Evolutionary conservation across 768 basidiomycete species (phyloP).

Genomic region (Boletus barrowsii): DNA sequence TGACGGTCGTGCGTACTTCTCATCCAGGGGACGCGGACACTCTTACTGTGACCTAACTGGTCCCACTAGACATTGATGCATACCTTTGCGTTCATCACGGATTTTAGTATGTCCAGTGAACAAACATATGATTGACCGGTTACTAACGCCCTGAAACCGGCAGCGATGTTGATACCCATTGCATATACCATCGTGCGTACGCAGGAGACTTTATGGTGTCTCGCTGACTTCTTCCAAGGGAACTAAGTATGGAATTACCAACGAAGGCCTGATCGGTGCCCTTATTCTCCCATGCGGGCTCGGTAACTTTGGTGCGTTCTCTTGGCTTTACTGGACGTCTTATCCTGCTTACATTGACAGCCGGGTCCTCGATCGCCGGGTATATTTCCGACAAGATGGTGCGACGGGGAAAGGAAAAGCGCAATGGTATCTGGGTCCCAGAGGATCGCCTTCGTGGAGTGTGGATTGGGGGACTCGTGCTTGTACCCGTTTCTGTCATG

Average conservation of each 20-base stretch:
- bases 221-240: slow-evolving; percentile 40
- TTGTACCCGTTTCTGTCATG: slow-evolving; percentile 54
- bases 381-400: slow-evolving; percentile 55
- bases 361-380: slow-evolving; percentile 60
- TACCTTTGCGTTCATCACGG: too few relatives aligned
- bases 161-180: too few relatives aligned
- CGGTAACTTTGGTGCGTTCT: slow-evolving; percentile 22
- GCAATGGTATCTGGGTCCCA: slow-evolving; percentile 60
- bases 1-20: too few relatives aligned
- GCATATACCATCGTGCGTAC: too few relatives aligned
- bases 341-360: slow-evolving; percentile 29
- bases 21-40: too few relatives aligned
- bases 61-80: too few relatives aligned
- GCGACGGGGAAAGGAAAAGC: slow-evolving; percentile 42
- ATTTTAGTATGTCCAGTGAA: too few relatives aligned
- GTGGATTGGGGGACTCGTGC: slow-evolving; percentile 41
- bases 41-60: too few relatives aligned
- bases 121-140: too few relatives aligned
- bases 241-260: slow-evolving; percentile 25
- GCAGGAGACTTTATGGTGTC: background rate
- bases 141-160: too few relatives aligned
- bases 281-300: slow-evolving; percentile 26
- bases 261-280: slow-evolving; percentile 21
- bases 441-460: slow-evolving; percentile 65
- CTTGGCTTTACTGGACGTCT: background rate